A percentile compares a stretch with the other conserved stretches of the same genome.
Evolutionary conservation across 371 early-diverging fungal genomes (phyloP).

Genomic region (Syncephalis plumigaleata): DNA sequence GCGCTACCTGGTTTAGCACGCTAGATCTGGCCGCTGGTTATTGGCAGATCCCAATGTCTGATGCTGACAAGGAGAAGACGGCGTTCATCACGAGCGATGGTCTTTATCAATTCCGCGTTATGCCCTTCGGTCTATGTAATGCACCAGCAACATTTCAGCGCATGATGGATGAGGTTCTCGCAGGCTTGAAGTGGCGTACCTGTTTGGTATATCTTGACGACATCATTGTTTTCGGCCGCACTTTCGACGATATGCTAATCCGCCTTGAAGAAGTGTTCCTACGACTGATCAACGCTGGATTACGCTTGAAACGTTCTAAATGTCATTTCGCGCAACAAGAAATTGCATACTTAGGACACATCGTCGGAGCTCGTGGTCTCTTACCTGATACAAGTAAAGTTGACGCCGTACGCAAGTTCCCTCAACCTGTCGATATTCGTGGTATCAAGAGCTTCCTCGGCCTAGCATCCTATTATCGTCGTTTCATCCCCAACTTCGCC

Average conservation of each 20-base stretch:
- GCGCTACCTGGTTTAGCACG: constrained; percentile 10
- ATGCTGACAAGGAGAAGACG: constrained; percentile 12
- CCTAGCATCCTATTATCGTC: constrained; percentile 12
- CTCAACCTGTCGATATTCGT: constrained; percentile 4
- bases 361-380: constrained; percentile 12
- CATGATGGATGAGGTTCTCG: constrained; percentile 15
- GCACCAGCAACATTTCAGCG: constrained; percentile 18
- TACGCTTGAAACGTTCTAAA: constrained; percentile 19
- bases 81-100: constrained; percentile 15
- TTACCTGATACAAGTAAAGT: constrained; percentile 8
- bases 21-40: constrained; percentile 22
- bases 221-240: constrained; percentile 17
- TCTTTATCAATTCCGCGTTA: constrained; percentile 11
- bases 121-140: constrained; percentile 18
- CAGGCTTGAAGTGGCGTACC: constrained; percentile 9
- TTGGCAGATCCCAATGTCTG: constrained; percentile 17
- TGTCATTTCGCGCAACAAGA: constrained; percentile 12
- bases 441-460: constrained; percentile 15
- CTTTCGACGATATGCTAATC: constrained; percentile 13
- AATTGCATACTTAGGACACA: constrained; percentile 18
- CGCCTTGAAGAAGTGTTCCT: constrained; percentile 16
- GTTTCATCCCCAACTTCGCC: constrained; percentile 14
- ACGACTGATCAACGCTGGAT: constrained; percentile 9
- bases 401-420: constrained; percentile 4
- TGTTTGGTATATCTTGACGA: constrained; percentile 25